These are phyloP conservation scores for Mycogone perniciosa DNA, from an alignment of 2,329 filamentous ascomycete species.

Conservation along the genomic window DNA sequence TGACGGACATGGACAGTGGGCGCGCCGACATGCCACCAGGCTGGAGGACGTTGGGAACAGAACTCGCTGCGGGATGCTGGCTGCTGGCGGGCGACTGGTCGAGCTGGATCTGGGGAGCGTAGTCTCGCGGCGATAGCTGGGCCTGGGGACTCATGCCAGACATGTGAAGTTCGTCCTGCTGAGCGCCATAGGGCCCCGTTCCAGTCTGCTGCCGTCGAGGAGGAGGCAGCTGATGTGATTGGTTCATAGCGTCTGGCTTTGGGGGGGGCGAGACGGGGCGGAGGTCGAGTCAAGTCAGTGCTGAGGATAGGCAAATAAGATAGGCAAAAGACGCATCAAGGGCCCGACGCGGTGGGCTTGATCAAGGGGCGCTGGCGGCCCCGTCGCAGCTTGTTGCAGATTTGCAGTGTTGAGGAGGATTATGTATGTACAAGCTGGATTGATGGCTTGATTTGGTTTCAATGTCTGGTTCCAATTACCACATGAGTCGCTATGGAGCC, in stretches of 20 bases:
- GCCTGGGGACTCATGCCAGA: conserved; percentile 38
- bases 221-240: conserved; percentile 34
- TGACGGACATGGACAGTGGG: conserved; percentile 32
- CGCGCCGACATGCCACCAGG: conserved; percentile 42
- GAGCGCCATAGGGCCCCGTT: conserved; percentile 22
- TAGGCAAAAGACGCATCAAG: conserved; percentile 7
- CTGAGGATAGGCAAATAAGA: not conserved
- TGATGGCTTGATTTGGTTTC: not conserved
- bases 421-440: not conserved
- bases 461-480: not conserved
- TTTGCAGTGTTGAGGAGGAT: not conserved
- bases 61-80: conserved; percentile 29
- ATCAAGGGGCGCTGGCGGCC: conserved; percentile 13
- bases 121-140: conserved; percentile 44
- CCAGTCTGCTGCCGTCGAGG: conserved; percentile 22
- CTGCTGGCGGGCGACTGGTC: conserved; percentile 36
- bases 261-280: conserved; percentile 3
- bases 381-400: conserved; percentile 10
- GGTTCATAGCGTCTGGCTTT: conserved; percentile 28
- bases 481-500: no score
- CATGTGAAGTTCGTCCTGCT: conserved; percentile 52
- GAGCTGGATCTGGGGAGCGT: conserved; percentile 46
- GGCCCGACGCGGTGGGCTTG: conserved; percentile 9
- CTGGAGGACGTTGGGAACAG: conserved; percentile 53
- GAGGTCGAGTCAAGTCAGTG: conserved; percentile 10